phyloP scores from a whole-genome alignment of 208 protist genomes.

The Angomonas ambiguus region DNA sequence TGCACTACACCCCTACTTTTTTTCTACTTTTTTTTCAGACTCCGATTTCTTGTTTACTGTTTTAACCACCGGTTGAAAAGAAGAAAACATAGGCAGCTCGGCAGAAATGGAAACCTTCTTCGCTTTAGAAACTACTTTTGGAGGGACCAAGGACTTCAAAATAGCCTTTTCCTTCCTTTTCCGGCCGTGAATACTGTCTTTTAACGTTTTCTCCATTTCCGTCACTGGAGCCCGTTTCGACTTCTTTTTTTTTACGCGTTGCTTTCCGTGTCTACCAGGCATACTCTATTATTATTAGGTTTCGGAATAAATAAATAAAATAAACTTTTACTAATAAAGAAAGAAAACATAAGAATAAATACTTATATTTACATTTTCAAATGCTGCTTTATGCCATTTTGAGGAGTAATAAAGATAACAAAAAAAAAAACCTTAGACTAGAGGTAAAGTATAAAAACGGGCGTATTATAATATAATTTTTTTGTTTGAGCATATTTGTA shows the following conservation, averaged over 20 bases:
- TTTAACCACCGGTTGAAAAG: neutral
- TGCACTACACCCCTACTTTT: neutral
- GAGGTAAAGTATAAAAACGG: no score
- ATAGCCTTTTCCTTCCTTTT: slow-evolving; percentile 78
- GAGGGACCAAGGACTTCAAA: slow-evolving; percentile 74
- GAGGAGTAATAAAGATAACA: no score
- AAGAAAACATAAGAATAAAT: slow-evolving; percentile 1
- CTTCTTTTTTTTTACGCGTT: slow-evolving; percentile 86
- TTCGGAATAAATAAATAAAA: neutral
- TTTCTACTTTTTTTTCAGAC: neutral
- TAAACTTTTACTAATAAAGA: neutral
- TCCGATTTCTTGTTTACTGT: neutral
- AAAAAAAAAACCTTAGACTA: no score
- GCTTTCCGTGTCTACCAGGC: slow-evolving; percentile 85
- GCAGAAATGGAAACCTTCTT: slow-evolving; percentile 53
- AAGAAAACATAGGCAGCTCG: slow-evolving; percentile 81
- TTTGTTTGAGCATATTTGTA: no score
- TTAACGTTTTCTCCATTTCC: slow-evolving; percentile 84
- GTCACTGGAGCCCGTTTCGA: slow-evolving; percentile 71
- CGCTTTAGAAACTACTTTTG: slow-evolving; percentile 44
- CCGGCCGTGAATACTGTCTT: slow-evolving; percentile 86
- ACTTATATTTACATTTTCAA: neutral
- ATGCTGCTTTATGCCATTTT: no score
- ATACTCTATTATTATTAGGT: slow-evolving; percentile 25
- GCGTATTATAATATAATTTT: no score